Evolutionary conservation across 352 stramenopile species (phyloP).

Genomic region (Plasmopara halstedii): DNA sequence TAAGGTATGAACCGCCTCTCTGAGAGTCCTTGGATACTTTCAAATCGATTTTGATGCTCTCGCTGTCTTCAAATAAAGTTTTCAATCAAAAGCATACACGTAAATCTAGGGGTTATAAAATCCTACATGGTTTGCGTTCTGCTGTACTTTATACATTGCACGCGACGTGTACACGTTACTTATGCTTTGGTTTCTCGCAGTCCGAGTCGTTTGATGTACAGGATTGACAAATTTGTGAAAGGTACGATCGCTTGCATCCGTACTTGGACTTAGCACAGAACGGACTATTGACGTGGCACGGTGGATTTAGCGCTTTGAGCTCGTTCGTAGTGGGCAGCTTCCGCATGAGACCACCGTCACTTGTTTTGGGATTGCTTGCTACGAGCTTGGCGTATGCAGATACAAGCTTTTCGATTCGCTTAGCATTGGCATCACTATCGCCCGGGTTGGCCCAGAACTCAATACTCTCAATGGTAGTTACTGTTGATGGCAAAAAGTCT

Average conservation of each 20-base stretch:
- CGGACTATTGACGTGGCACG: slow-evolving; percentile 52
- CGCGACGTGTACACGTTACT: too few relatives aligned
- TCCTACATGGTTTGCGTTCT: too few relatives aligned
- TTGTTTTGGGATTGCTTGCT: slow-evolving; percentile 20
- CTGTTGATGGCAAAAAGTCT: too few relatives aligned
- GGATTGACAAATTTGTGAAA: slow-evolving; percentile 56
- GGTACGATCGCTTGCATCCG: slow-evolving; percentile 52
- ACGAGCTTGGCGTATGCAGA: slow-evolving; percentile 40
- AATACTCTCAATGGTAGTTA: slow-evolving; percentile 28
- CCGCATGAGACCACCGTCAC: slow-evolving; percentile 40
- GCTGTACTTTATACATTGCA: too few relatives aligned
- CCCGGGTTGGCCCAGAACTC: slow-evolving; percentile 59
- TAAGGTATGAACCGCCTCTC: too few relatives aligned
- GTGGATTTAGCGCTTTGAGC: slow-evolving; percentile 36
- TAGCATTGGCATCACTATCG: slow-evolving; percentile 33
- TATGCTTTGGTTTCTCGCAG: slow-evolving; percentile 26
- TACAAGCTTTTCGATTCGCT: slow-evolving; percentile 38
- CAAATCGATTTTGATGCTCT: too few relatives aligned
- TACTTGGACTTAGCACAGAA: slow-evolving; percentile 35
- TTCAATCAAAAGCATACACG: too few relatives aligned
- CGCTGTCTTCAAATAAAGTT: too few relatives aligned
- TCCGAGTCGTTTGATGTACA: slow-evolving; percentile 24
- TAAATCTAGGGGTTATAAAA: too few relatives aligned
- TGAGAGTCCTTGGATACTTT: too few relatives aligned
- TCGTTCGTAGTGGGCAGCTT: slow-evolving; percentile 26